Conservation (phyloP, 331 rosid genomes). For the Rosa hybrid region DNA sequence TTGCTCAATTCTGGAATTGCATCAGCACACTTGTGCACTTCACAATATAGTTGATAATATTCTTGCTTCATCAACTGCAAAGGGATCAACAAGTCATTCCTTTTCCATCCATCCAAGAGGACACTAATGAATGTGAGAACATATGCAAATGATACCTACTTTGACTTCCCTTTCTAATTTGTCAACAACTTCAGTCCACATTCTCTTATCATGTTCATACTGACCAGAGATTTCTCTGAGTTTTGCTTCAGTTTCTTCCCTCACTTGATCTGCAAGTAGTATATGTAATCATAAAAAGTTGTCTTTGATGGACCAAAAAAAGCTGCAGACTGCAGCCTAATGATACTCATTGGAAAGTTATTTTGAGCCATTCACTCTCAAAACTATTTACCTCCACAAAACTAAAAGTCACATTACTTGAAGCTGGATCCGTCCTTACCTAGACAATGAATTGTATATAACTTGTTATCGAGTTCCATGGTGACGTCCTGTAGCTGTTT, state of each 20-base stretch:
- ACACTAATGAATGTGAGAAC: neutral
- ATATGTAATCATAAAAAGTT: neutral
- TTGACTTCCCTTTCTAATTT: constrained; percentile 9
- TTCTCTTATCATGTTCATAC: constrained; percentile 16
- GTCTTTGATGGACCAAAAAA: neutral
- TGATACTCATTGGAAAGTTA: neutral
- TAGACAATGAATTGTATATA: constrained; percentile 11
- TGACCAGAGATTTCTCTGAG: constrained; percentile 4
- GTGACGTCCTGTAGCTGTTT: constrained; percentile 19
- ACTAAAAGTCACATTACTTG: neutral
- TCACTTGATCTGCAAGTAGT: constrained; percentile 8
- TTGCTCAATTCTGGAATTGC: constrained; percentile 20
- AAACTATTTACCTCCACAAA: constrained; percentile 5
- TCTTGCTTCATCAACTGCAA: constrained; percentile 23
- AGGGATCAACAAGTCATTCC: constrained; percentile 3
- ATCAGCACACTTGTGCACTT: constrained; percentile 14
- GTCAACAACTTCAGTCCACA: constrained; percentile 11
- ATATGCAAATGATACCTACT: neutral
- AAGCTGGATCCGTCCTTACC: constrained; percentile 15
- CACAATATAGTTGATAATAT: constrained; percentile 8
- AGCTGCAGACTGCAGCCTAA: neutral
- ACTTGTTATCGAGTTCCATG: constrained; percentile 25
- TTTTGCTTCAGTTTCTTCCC: constrained; percentile 8
- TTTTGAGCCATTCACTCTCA: neutral
- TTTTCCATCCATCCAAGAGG: constrained; percentile 8